A percentile compares a stretch with the other conserved stretches of the same genome.
phyloP scores from a whole-genome alignment of 2,329 filamentous ascomycete genomes.

The Trichoderma arundinaceum region DNA sequence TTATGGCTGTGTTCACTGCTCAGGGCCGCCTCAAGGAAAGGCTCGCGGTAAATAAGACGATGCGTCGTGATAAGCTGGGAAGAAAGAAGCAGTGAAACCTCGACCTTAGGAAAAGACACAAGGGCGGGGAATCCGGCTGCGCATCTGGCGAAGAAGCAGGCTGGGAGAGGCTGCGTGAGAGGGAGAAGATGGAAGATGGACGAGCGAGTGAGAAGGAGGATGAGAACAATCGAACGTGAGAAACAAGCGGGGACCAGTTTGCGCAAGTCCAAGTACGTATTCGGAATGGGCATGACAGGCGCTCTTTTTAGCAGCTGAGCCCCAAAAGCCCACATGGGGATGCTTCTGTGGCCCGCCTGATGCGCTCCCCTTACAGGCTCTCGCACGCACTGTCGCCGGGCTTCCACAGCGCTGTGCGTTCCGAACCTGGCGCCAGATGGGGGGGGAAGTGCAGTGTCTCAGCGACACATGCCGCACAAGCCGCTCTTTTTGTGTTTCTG shows the following conservation, averaged over 20 bases:
- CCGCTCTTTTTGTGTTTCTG: not conserved
- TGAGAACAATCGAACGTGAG: too few species aligned
- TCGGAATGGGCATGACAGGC: not conserved
- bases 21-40: not conserved
- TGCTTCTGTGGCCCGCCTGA: constrained; percentile 6
- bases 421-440: not conserved
- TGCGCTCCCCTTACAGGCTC: constrained; percentile 8
- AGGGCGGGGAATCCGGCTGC: not conserved
- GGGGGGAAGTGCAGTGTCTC: not conserved
- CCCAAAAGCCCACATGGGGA: constrained; percentile 23
- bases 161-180: constrained; percentile 3
- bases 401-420: not conserved
- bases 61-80: not conserved
- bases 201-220: not conserved
- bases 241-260: constrained; percentile 6
- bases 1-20: not conserved
- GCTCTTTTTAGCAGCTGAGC: constrained; percentile 20
- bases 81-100: not conserved
- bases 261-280: too few species aligned
- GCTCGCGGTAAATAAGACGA: not conserved
- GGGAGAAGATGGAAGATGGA: too few species aligned
- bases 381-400: not conserved
- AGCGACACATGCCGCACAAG: constrained; percentile 5
- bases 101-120: not conserved
- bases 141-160: constrained; percentile 1